phyloP scores from a whole-genome alignment of 2,329 filamentous ascomycete genomes.

The Fusarium nisikadoi region DNA sequence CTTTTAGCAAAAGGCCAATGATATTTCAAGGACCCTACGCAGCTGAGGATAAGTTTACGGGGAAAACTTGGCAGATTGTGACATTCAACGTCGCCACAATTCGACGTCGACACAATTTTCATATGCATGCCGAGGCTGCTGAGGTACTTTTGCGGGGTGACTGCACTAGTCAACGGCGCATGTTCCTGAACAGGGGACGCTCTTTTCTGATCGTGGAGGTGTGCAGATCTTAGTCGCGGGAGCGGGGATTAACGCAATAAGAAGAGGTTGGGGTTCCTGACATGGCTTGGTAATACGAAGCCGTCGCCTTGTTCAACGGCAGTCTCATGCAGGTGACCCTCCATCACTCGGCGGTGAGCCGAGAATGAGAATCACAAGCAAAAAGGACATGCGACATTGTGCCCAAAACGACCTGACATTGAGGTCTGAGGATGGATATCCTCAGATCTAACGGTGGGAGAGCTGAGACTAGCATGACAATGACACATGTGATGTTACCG shows the following conservation, averaged over 20 bases:
- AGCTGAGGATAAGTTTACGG: background rate
- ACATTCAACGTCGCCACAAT: slow-evolving; percentile 10
- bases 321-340: background rate
- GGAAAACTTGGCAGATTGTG: slow-evolving; percentile 2
- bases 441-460: background rate
- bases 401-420: background rate
- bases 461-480: background rate
- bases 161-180: slow-evolving; percentile 17
- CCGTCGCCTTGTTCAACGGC: background rate
- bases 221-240: slow-evolving; percentile 24
- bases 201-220: slow-evolving; percentile 15
- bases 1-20: background rate
- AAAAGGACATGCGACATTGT: background rate
- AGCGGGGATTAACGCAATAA: slow-evolving; percentile 5
- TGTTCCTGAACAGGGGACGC: slow-evolving; percentile 28
- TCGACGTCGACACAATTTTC: slow-evolving; percentile 35
- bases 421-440: background rate
- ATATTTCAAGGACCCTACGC: background rate
- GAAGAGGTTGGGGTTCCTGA: background rate
- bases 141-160: slow-evolving; percentile 29
- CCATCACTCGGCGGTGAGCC: background rate
- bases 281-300: slow-evolving; percentile 14
- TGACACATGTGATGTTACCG: background rate
- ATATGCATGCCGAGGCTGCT: slow-evolving; percentile 45
- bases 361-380: slow-evolving; percentile 7